A percentile compares a stretch with the other conserved stretches of the same genome.
Evolutionary conservation across 2,329 filamentous ascomycete genomes (phyloP).

Genomic region (Colletotrichum euphorbiae): DNA sequence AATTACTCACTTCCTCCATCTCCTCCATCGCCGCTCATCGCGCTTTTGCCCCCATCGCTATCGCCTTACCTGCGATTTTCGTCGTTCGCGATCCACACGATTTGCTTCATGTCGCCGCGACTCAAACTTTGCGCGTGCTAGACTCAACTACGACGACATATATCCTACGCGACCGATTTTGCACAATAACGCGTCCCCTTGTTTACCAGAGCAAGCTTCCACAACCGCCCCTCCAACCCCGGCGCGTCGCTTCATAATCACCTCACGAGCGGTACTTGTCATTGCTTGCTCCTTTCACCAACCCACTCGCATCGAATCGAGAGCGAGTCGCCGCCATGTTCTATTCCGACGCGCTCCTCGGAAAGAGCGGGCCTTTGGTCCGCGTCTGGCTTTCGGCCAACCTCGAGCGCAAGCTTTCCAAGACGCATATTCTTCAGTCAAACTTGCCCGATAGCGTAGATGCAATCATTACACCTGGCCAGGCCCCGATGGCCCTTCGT

Average conservation of each 20-base stretch:
- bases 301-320: conserved; percentile 7
- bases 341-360: conserved; percentile 94
- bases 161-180: conserved; percentile 37
- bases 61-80: conserved; percentile 34
- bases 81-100: conserved; percentile 30
- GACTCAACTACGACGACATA: conserved; percentile 28
- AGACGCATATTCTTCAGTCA: conserved; percentile 93
- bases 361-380: conserved; percentile 96
- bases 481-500: conserved; percentile 94
- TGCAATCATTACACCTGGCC: conserved; percentile 91
- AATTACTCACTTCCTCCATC: conserved; percentile 38
- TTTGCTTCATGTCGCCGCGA: conserved; percentile 40
- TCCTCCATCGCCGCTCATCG: conserved; percentile 39
- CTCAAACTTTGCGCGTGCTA: conserved; percentile 32
- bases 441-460: conserved; percentile 95
- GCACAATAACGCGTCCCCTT: conserved; percentile 43
- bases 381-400: conserved; percentile 99
- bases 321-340: conserved; percentile 75
- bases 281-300: conserved; percentile 16
- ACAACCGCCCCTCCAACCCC: conserved; percentile 27
- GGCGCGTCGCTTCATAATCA: conserved; percentile 37
- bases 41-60: conserved; percentile 36
- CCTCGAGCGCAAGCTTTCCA: conserved; percentile 97
- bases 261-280: conserved; percentile 31
- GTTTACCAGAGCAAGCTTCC: conserved; percentile 41